A percentile compares a stretch with the other conserved stretches of the same genome.
phyloP scores from a whole-genome alignment of 306 rosid genomes.

The Cucurbita ficifolia region DNA sequence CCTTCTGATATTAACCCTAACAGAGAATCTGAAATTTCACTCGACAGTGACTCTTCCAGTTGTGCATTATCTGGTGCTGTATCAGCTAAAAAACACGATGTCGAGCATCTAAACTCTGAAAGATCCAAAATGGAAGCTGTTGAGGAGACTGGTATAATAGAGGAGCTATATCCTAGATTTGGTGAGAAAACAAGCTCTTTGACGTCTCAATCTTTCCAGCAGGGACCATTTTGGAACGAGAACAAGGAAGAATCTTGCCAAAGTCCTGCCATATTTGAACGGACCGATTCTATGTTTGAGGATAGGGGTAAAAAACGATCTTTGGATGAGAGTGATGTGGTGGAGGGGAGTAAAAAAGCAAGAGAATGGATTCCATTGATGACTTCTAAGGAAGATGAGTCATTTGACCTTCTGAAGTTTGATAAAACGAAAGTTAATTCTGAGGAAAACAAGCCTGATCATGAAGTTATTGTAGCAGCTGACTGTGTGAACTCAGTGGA shows the following conservation, averaged over 20 bases:
- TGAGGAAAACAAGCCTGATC: conserved; percentile 21
- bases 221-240: conserved; percentile 20
- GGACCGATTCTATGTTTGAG: conserved; percentile 24
- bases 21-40: conserved; percentile 18
- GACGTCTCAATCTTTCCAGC: conserved; percentile 33
- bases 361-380: conserved; percentile 49
- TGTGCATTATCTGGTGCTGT: conserved; percentile 23
- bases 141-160: conserved; percentile 19
- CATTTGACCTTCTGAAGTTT: conserved; percentile 33
- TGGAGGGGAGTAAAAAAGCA: conserved; percentile 39
- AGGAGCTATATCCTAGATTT: conserved; percentile 27
- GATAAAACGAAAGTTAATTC: conserved; percentile 31
- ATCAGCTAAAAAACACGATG: conserved; percentile 22
- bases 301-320: conserved; percentile 59
- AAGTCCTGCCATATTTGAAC: conserved; percentile 25
- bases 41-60: conserved; percentile 24
- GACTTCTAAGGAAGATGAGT: conserved; percentile 29
- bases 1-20: conserved; percentile 13
- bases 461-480: conserved; percentile 21
- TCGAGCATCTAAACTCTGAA: conserved; percentile 29
- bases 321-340: conserved; percentile 32
- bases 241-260: conserved; percentile 24
- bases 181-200: conserved; percentile 23
- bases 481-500: conserved; percentile 30
- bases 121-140: conserved; percentile 19